Percentiles rank a stretch among this genome's conserved stretches.
Conservation (phyloP, 306 rosid species). For the Amphicarpaea edgeworthii region DNA sequence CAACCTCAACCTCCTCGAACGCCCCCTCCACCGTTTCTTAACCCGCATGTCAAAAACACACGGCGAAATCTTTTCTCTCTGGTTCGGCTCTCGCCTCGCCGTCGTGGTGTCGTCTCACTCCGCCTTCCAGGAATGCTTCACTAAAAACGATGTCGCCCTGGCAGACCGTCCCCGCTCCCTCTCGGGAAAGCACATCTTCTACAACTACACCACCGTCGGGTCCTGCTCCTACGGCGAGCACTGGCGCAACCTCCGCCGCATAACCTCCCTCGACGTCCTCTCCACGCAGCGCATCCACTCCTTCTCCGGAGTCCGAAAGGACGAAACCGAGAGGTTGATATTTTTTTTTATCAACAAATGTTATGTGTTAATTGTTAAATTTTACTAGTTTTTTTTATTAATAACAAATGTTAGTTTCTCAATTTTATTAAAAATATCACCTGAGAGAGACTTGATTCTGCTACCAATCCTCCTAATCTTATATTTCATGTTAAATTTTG, state of each 20-base stretch:
- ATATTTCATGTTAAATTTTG: no score
- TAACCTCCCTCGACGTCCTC: slow-evolving; percentile 10
- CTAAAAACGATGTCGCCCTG: slow-evolving; percentile 25
- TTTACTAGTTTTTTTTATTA: no score
- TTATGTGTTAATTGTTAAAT: no score
- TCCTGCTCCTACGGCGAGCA: slow-evolving; percentile 22
- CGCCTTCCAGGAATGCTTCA: slow-evolving; percentile 28
- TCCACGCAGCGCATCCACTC: slow-evolving; percentile 16
- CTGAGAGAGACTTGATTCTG: no score
- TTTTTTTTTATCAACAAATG: no score
- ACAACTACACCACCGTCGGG: slow-evolving; percentile 42
- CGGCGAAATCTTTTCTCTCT: slow-evolving; percentile 28
- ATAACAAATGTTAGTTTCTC: no score
- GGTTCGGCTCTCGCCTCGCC: slow-evolving; percentile 40
- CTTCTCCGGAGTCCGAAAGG: slow-evolving; percentile 22
- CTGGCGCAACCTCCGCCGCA: slow-evolving; percentile 44
- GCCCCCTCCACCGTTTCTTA: slow-evolving; percentile 39
- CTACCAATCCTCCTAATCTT: no score
- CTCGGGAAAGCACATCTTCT: slow-evolving; percentile 26
- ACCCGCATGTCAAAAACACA: not conserved
- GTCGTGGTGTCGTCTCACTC: slow-evolving; percentile 30
- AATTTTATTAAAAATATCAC: no score
- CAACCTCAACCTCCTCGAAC: slow-evolving; percentile 36
- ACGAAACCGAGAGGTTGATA: slow-evolving; percentile 13
- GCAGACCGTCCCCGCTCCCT: slow-evolving; percentile 24